phyloP scores from a whole-genome alignment of 169 alveolate species.

The Plasmodium knowlesi region DNA sequence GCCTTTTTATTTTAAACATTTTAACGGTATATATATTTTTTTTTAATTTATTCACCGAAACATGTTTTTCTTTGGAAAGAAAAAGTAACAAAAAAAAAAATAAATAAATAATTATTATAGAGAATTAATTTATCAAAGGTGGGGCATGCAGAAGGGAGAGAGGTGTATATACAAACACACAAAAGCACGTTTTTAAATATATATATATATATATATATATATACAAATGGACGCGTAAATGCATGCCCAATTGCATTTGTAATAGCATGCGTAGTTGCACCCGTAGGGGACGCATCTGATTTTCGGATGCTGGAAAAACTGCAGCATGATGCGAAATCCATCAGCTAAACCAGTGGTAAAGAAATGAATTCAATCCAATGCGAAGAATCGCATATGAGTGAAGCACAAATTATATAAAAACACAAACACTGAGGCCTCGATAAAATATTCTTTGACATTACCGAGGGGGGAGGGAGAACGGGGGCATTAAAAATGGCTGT shows the following conservation, averaged over 20 bases:
- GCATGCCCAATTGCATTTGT: not conserved
- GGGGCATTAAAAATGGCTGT: not conserved
- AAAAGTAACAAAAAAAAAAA: conserved; percentile 3
- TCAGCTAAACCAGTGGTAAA: not conserved
- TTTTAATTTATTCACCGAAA: not conserved
- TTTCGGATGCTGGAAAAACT: not conserved
- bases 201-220: not conserved
- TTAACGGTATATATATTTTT: conserved; percentile 1
- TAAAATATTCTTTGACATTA: conserved; percentile 48
- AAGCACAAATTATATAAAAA: conserved; percentile 34
- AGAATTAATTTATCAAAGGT: not conserved
- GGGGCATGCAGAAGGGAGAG: not conserved
- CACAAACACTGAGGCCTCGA: conserved; percentile 44
- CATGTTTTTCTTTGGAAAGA: not conserved
- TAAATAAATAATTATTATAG: not conserved
- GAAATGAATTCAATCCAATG: not conserved
- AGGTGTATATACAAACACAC: not conserved
- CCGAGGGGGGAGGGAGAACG: not conserved
- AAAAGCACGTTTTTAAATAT: not conserved
- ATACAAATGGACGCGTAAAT: not conserved
- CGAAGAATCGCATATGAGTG: not conserved
- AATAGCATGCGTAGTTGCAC: not conserved
- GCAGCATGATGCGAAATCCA: not conserved
- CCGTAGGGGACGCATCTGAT: not conserved
- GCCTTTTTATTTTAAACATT: not conserved